phyloP scores from a whole-genome alignment of 176 grass and related monocot genomes.

The Aegilops sharonensis region DNA sequence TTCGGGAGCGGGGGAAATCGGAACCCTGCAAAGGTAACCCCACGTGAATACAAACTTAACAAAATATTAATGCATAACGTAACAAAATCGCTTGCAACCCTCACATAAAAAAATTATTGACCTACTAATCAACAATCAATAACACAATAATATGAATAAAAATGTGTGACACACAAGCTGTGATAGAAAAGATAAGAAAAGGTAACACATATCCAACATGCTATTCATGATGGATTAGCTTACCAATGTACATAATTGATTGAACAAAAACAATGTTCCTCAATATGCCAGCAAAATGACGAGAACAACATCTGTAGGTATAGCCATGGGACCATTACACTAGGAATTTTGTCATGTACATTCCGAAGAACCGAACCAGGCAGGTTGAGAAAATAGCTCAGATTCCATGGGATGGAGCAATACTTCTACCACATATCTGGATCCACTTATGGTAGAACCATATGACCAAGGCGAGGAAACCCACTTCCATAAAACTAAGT shows the following conservation, averaged over 20 bases:
- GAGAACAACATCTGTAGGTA: conserved; percentile 90
- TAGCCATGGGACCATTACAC: conserved; percentile 90
- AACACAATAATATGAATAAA: not conserved
- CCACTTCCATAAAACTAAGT: conserved; percentile 80
- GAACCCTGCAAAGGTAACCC: no score
- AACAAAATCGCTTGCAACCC: no score
- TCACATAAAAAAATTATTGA: not conserved
- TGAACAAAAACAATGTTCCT: conserved; percentile 95
- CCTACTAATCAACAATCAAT: not conserved
- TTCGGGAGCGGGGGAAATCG: no score
- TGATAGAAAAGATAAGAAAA: not conserved
- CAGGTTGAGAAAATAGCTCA: conserved; percentile 87
- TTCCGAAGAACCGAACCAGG: conserved; percentile 69
- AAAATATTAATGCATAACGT: no score
- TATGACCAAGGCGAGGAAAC: conserved; percentile 62
- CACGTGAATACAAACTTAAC: no score
- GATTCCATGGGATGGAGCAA: conserved; percentile 70
- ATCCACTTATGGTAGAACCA: conserved; percentile 42
- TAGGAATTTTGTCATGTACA: conserved; percentile 63
- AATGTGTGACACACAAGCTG: not conserved
- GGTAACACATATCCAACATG: not conserved
- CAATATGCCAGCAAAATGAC: conserved; percentile 88
- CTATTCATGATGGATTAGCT: not conserved
- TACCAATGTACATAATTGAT: conserved; percentile 99
- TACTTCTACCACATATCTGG: conserved; percentile 50